Evolutionary conservation across 1,284 basidiomycete genomes (phyloP).

Genomic region (Ceratobasidium sp.): DNA sequence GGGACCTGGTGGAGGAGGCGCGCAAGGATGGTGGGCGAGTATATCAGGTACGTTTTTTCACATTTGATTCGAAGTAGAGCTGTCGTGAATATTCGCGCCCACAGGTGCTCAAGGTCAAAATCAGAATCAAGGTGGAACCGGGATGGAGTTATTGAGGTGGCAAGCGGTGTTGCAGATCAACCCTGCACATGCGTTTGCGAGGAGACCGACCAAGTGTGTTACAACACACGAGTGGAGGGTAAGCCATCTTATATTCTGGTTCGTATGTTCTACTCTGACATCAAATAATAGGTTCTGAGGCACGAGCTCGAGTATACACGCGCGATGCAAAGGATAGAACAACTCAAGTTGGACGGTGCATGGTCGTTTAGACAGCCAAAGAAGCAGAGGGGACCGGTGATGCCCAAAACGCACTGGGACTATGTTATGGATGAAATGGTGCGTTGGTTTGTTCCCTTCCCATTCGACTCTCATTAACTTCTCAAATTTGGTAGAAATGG

Average conservation of each 20-base stretch:
- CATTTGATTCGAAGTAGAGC: not conserved
- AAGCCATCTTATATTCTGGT: conserved; percentile 48
- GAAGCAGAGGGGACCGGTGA: conserved; percentile 84
- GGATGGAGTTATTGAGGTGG: conserved; percentile 73
- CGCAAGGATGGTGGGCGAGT: conserved; percentile 37
- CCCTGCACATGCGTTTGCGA: conserved; percentile 71
- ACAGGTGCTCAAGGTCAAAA: conserved; percentile 15
- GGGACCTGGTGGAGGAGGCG: conserved; percentile 34
- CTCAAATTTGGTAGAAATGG: conserved; percentile 76
- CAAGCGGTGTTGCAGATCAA: conserved; percentile 72
- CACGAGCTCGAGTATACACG: conserved; percentile 77
- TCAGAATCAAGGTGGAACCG: not conserved
- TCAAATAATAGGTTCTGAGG: conserved; percentile 66
- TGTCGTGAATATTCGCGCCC: not conserved
- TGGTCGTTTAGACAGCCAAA: conserved; percentile 98
- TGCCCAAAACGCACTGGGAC: conserved; percentile 93
- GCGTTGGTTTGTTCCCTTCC: conserved; percentile 46
- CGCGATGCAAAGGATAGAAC: conserved; percentile 86
- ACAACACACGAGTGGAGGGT: conserved; percentile 81
- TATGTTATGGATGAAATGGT: conserved; percentile 97
- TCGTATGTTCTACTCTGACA: conserved; percentile 1
- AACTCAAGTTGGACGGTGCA: conserved; percentile 77
- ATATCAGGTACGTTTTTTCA: not conserved
- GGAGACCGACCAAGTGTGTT: conserved; percentile 74
- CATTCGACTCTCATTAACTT: not conserved